These are phyloP conservation scores for Albizia julibrissin DNA, from an alignment of 306 rosid species.

Conservation along the genomic window DNA sequence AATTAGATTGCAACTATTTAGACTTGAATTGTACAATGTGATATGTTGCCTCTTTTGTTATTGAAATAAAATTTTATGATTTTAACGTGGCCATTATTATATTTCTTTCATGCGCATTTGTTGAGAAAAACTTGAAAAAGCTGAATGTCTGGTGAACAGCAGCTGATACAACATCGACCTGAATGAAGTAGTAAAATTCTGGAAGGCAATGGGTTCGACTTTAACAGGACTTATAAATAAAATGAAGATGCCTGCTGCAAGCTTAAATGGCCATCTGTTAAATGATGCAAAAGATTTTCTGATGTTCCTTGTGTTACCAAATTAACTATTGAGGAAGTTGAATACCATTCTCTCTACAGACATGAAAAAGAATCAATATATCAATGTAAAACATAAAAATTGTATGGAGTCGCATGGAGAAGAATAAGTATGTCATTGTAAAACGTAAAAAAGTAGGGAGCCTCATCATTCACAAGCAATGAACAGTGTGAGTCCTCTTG, in stretches of 20 bases:
- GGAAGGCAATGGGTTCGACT: neutral
- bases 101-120: slow-evolving; percentile 16
- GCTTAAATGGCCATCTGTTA: neutral
- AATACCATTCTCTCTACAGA: neutral
- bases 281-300: neutral
- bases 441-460: neutral
- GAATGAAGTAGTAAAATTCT: neutral
- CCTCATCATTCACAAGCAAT: neutral
- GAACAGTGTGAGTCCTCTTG: neutral
- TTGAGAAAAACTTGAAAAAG: slow-evolving; percentile 18
- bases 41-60: slow-evolving; percentile 27
- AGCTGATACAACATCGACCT: neutral
- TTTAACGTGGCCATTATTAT: slow-evolving; percentile 33
- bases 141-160: slow-evolving; percentile 27
- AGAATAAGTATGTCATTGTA: neutral
- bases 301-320: slow-evolving; percentile 1
- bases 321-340: neutral
- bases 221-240: neutral
- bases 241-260: slow-evolving; percentile 21
- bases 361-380: neutral
- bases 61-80: slow-evolving; percentile 33
- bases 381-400: neutral
- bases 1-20: slow-evolving; percentile 38
- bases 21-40: slow-evolving; percentile 44
- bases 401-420: neutral